These are phyloP conservation scores for Geotrichum siamense DNA, from an alignment of 1,139 yeast genomes.

Conservation along the genomic window DNA sequence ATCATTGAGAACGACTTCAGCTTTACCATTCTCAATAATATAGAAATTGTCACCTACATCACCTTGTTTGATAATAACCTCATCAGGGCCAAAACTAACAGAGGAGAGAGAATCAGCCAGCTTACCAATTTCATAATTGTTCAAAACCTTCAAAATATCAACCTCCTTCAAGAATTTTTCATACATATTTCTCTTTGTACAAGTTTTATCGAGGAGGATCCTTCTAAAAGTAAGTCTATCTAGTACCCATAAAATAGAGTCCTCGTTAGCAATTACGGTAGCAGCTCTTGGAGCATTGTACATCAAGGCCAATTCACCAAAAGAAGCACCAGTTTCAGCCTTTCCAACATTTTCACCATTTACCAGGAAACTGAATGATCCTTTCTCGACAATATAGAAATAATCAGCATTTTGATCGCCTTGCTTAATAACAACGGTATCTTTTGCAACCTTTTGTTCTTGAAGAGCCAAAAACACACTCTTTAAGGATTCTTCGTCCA, in stretches of 20 bases:
- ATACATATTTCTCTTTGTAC: constrained; percentile 82
- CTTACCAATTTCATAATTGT: constrained; percentile 81
- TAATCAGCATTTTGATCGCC: constrained; percentile 91
- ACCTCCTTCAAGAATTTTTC: constrained; percentile 85
- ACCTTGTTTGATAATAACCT: constrained; percentile 76
- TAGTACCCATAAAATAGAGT: constrained; percentile 78
- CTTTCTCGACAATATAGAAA: constrained; percentile 82
- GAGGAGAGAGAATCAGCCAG: constrained; percentile 91
- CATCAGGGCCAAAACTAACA: constrained; percentile 63
- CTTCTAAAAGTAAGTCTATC: constrained; percentile 91
- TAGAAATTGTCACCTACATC: constrained; percentile 89
- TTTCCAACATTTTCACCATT: constrained; percentile 67
- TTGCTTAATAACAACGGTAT: constrained; percentile 69
- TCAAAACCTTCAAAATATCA: constrained; percentile 62
- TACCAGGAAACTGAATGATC: constrained; percentile 73
- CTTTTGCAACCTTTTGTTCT: constrained; percentile 56
- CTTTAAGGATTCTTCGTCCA: constrained; percentile 62
- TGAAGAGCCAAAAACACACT: constrained; percentile 77
- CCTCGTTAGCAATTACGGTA: constrained; percentile 70
- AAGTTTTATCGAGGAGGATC: constrained; percentile 82
- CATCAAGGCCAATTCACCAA: constrained; percentile 96
- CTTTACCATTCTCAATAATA: constrained; percentile 80
- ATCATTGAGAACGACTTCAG: constrained; percentile 56
- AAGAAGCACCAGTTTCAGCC: constrained; percentile 78
- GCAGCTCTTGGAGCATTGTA: constrained; percentile 98